These are phyloP conservation scores for Zygotorulaspora mrakii DNA, from an alignment of 1,139 yeast genomes.

Conservation along the genomic window DNA sequence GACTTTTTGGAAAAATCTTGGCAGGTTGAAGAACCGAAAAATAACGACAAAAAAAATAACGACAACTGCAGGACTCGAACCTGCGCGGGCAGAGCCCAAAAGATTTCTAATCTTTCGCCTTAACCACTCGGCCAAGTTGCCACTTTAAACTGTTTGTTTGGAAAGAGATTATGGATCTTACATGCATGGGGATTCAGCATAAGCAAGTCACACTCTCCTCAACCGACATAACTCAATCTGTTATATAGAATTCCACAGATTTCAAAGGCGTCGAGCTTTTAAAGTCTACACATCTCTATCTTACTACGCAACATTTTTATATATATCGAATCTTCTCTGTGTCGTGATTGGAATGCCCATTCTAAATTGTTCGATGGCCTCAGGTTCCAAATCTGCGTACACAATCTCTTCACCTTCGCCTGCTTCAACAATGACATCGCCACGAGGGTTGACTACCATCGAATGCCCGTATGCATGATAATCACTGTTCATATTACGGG, in stretches of 20 bases:
- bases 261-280: background rate
- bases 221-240: no score
- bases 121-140: slow-evolving; percentile 54
- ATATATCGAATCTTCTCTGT: slow-evolving; percentile 84
- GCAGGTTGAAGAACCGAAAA: background rate
- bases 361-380: slow-evolving; percentile 57
- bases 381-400: slow-evolving; percentile 74
- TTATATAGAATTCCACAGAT: no score
- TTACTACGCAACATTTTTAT: slow-evolving; percentile 51
- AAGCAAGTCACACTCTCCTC: no score
- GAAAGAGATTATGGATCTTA: no score
- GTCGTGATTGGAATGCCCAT: slow-evolving; percentile 69
- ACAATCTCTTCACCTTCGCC: slow-evolving; percentile 80
- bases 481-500: slow-evolving; percentile 61
- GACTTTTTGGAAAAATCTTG: no score
- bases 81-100: slow-evolving; percentile 46
- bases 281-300: background rate
- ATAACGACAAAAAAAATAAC: slow-evolving; percentile 21
- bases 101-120: slow-evolving; percentile 54
- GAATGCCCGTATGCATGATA: slow-evolving; percentile 96
- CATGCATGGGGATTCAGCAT: no score
- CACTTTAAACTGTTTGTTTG: no score
- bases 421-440: slow-evolving; percentile 76
- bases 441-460: slow-evolving; percentile 79
- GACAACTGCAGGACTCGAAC: slow-evolving; percentile 41